Evolutionary conservation across 257 asterid species (phyloP), one percentile per base, ranked within the genome.

Genomic region (Nyctanthes arbortristis): DNA sequence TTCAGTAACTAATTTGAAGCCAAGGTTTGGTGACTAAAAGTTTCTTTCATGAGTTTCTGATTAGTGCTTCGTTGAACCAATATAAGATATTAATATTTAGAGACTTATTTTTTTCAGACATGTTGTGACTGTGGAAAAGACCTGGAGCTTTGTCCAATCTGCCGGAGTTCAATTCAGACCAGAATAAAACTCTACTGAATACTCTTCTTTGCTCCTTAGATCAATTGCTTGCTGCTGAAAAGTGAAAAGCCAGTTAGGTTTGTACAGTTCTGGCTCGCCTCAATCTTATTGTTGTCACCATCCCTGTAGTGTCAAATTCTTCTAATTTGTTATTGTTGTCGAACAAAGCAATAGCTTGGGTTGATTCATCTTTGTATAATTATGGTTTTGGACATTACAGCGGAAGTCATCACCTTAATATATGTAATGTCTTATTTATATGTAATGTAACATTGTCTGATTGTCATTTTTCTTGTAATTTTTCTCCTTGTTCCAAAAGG

Each of bases 131-230:
- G 98, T 54, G 97, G 96, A 56, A 77, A 55, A 68, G 95, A 85
- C 63, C 91, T 91, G 39, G 70, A 83, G 28, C 68, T 58, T 40
- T 93, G 98, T 73, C 98, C 98, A 9, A 87, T 90, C 1, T 93
- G 98, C 78, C 87, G 97, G 57, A 84, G 78, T 67, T 81, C 45
- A 60, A 88, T 93, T 63, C 87, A 87, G 74, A 88, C 97, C 52
- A 77, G 97, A 73, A 90, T 93, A 78, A 91, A 88, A 82, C 96
- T 92, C 32, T 92, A 79, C 88, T 89, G 63, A 87, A 67, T 47
- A 34, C 71, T n/a, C 74, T 63, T 64, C 20, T 72, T 52, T 37
- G 55, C 52, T 37, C 29, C 30, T 56, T 40, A 13, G 29, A 22
- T 45, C 67, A 58, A n/a, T 35, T 43, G 68, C 65, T 54, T 47